Evolutionary conservation across 352 stramenopile genomes (phyloP).

Genomic region (Pythium insidiosum): DNA sequence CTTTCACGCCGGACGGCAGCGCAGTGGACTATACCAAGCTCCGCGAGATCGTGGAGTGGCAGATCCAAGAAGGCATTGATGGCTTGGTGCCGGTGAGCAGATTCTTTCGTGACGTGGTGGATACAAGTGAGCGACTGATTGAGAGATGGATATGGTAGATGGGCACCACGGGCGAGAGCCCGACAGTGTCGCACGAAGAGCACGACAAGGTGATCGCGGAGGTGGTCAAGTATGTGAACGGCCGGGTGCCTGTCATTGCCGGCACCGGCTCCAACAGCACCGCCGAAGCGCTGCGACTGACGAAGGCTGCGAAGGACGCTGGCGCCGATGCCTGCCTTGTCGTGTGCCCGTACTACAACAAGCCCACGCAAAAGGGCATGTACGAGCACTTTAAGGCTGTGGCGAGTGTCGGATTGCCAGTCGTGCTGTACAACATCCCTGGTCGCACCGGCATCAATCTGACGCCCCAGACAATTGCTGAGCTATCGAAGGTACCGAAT

Average conservation of each 20-base stretch:
- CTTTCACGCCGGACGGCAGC: constrained; percentile 88
- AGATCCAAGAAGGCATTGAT: constrained; percentile 93
- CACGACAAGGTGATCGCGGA: constrained; percentile 91
- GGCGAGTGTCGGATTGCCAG: constrained; percentile 81
- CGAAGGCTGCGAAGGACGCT: constrained; percentile 84
- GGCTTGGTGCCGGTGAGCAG: constrained; percentile 89
- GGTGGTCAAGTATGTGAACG: constrained; percentile 73
- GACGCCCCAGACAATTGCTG: constrained; percentile 89
- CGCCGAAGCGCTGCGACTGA: constrained; percentile 77
- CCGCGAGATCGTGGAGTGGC: constrained; percentile 86
- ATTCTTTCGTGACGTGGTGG: neutral
- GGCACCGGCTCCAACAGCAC: constrained; percentile 95
- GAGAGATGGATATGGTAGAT: constrained; percentile 57
- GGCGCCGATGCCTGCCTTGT: constrained; percentile 93
- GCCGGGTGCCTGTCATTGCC: constrained; percentile 91
- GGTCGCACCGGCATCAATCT: constrained; percentile 95
- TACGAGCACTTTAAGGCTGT: constrained; percentile 93
- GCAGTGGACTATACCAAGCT: constrained; percentile 92
- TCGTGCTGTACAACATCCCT: constrained; percentile 98
- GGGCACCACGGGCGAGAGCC: constrained; percentile 97
- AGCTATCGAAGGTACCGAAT: constrained; percentile 90
- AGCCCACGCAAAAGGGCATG: constrained; percentile 94
- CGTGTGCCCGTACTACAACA: constrained; percentile 99
- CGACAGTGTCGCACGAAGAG: constrained; percentile 92
- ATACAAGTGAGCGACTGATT: neutral